Evolutionary conservation across 805 yeast genomes (phyloP), one percentile per base, ranked within the genome.

Genomic region (Tanozyma kutaoensis): DNA sequence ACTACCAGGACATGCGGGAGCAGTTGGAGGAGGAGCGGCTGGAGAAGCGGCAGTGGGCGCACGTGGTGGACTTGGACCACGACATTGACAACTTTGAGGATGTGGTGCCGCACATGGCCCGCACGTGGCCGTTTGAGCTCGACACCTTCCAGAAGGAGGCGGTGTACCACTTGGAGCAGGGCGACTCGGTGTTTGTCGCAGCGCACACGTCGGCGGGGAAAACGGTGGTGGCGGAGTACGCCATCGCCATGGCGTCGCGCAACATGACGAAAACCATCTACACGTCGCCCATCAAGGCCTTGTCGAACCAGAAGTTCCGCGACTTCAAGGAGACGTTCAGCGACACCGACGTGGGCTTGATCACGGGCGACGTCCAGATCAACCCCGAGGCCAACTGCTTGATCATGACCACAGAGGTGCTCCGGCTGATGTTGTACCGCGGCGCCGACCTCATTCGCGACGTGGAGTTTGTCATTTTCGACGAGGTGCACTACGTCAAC

Each of bases 121-220:
- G 95, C 28, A 72, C 66, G 23, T 91, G 94, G 91, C 96, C 98
- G 0, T 91, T 91, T 44, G 88, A 85, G 47, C 62, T 91, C 25
- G 99, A 91, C 54, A 76, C 79, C 19, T 91, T 91, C 54, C 99
- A 91, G 48, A 85, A 91, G 45, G 97, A 91, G 53, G 98, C 99
- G 0, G 79, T 91, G 0, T 91, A 80, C 45, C 97, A 86, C 51
- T 60, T 91, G 34, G 99, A 91, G 45, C 95, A 85, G 50, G 97
- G 97, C 21, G 98, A 91, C 45, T 88, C 97, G 6, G 99, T 91
- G 3, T 91, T 91, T 53, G 95, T 91, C 3, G 97, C 97, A 3
- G 99, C 99, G 0, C 98, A 88, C 50, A 88, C 98, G 0, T 88
- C 97, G 3, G 98, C 98, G 0, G 98, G 98, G 54, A 88, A 88